Base-by-base conservation (phyloP, 2,329 filamentous ascomycete genomes). In the Aspergillus uvarum region DNA sequence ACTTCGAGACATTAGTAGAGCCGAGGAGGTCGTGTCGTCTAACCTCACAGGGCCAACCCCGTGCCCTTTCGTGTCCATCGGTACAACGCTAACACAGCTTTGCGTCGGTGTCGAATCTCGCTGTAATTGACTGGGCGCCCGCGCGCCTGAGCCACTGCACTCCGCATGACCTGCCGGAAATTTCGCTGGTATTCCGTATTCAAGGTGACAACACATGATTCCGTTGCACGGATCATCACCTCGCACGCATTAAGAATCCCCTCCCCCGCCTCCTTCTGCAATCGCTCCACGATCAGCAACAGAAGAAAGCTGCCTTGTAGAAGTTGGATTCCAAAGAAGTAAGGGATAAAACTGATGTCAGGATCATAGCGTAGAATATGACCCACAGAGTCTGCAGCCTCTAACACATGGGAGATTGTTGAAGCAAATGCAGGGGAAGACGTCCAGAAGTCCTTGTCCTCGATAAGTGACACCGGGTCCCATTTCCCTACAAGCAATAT, bases 141-240 rank as follows among this genome's bases (percentile, higher is more conserved):
- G 53, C 90, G 88, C 54, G 96, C 92, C 74, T 96, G 91, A 12
- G 91, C 90, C 16, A 97, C 83, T 31, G 93, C 92, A 62, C 90
- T 94, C 53, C 92, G 89, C 92, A 97, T 96, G 38, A 96, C 92
- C 78, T 93, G 94, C 68, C 92, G 90, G 79, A 97, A 96, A 77
- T 96, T 96, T 67, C 93, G 85, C 89, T 96, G 93, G 76, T 96
- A 97, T 74, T 96, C 92, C 1, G 92, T 96, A 73, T 91, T 95
- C 54, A 96, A 81, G 11, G 92, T 96, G 59, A 95, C 92, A 21
- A 96, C 91, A 72, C 92, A 96, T 5, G 92, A 92, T 77, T 97
- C 93, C 67, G 96, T 92, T 14, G 93, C 93, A 47, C 92, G 86
- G 32, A 96, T 91, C 67, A 96, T 96, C 3, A 91, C 95, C 81